phyloP scores from a whole-genome alignment of 495 filamentous ascomycete genomes.

The Pseudomonodictys pantanalensis region DNA sequence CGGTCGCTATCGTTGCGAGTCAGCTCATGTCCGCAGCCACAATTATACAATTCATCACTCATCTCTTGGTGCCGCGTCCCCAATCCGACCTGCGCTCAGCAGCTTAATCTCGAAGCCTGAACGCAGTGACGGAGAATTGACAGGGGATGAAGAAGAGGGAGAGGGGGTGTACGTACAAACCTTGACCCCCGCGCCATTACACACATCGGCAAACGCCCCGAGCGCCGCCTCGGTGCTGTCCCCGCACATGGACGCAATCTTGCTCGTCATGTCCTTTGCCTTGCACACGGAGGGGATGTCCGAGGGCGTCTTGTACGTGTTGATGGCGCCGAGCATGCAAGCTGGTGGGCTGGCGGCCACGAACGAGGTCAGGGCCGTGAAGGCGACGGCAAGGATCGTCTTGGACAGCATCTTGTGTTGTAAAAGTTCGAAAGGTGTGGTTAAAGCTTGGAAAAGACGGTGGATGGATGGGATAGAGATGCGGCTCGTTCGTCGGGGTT shows the following conservation, averaged over 20 bases:
- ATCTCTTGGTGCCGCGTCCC: background rate
- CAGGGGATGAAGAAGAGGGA: background rate
- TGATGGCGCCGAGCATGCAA: conserved; percentile 45
- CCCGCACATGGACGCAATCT: conserved; percentile 35
- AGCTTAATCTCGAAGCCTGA: too few species aligned
- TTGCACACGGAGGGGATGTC: conserved; percentile 38
- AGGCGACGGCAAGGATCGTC: conserved; percentile 34
- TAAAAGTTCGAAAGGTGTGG: background rate
- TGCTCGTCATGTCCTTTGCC: conserved; percentile 28
- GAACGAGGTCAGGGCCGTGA: conserved; percentile 41
- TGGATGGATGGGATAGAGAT: conserved; percentile 1
- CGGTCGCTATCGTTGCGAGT: conserved; percentile 3
- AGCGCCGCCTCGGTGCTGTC: conserved; percentile 29
- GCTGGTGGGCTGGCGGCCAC: conserved; percentile 42
- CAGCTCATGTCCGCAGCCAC: too few species aligned
- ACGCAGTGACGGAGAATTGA: background rate
- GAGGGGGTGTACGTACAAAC: conserved; percentile 35
- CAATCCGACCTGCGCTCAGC: too few species aligned
- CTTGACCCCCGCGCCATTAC: conserved; percentile 34
- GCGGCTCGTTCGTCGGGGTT: background rate
- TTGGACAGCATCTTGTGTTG: conserved; percentile 41
- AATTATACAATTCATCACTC: background rate
- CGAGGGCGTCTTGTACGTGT: conserved; percentile 40
- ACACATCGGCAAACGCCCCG: conserved; percentile 35
- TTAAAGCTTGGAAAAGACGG: background rate